Evolutionary conservation across 2,329 filamentous ascomycete species (phyloP).

Genomic region (Fusarium burgessii): DNA sequence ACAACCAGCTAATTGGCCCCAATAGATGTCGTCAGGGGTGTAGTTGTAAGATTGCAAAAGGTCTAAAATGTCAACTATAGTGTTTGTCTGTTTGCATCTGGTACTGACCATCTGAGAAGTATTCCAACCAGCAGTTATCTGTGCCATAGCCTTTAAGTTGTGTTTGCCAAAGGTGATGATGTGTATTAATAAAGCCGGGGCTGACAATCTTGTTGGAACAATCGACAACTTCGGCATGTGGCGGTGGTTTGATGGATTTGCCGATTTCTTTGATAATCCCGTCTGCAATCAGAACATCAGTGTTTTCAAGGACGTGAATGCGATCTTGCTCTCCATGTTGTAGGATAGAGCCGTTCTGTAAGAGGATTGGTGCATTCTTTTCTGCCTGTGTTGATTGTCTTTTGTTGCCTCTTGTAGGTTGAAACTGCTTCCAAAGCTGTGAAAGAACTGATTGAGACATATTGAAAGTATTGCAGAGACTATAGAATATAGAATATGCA

Average conservation of each 20-base stretch:
- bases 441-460: neutral
- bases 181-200: slow-evolving; percentile 32
- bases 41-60: neutral
- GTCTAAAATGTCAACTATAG: neutral
- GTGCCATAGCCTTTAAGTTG: slow-evolving; percentile 1
- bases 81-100: too few species aligned
- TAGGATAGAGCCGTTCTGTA: neutral
- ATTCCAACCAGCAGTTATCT: neutral
- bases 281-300: neutral
- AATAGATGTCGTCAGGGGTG: neutral
- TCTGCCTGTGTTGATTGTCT: neutral
- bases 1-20: slow-evolving; percentile 1
- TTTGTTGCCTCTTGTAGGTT: neutral
- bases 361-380: neutral
- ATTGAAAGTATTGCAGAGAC: neutral
- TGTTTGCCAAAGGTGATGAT: slow-evolving; percentile 34
- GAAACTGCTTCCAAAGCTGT: neutral
- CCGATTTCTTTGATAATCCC: neutral
- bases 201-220: slow-evolving; percentile 25
- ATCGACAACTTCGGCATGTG: neutral
- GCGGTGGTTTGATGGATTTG: neutral
- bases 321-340: neutral
- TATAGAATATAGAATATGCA: accelerated
- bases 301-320: neutral
- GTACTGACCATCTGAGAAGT: neutral